These are phyloP conservation scores for Syncephalastrum monosporum DNA, from an alignment of 371 early-diverging fungal genomes.

Conservation along the genomic window DNA sequence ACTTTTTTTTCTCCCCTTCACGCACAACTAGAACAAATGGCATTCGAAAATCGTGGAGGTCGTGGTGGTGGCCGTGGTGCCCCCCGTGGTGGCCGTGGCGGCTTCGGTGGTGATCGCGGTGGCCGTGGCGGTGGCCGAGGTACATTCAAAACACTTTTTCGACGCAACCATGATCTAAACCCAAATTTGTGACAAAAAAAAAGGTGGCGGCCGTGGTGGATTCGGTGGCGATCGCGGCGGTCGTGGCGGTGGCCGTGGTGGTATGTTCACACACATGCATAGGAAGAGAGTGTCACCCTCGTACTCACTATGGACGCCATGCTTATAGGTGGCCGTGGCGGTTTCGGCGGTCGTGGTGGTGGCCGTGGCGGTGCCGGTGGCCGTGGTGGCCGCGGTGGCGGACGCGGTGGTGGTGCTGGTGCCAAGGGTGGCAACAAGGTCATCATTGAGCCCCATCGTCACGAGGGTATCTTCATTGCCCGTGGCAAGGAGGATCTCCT, in stretches of 20 bases:
- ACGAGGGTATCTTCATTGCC: conserved; percentile 96
- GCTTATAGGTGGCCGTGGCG: conserved; percentile 19
- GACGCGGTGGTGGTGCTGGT: conserved; percentile 62
- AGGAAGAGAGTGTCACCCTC: too few species aligned
- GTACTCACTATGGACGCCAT: conserved; percentile 28
- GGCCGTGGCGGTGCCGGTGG: conserved; percentile 49
- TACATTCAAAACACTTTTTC: too few species aligned
- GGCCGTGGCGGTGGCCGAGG: conserved; percentile 32
- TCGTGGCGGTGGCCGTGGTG: conserved; percentile 6
- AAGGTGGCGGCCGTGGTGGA: conserved; percentile 12
- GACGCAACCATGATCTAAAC: too few species aligned
- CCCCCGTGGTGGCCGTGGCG: conserved; percentile 31
- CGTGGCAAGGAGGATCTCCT: conserved; percentile 99
- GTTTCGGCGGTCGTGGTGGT: conserved; percentile 43
- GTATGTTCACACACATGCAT: too few species aligned
- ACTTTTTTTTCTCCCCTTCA: too few species aligned
- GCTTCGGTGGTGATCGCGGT: not conserved
- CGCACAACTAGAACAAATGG: not conserved
- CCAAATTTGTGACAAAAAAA: too few species aligned
- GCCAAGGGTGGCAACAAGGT: conserved; percentile 91
- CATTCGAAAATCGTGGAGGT: not conserved
- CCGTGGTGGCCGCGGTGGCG: conserved; percentile 22
- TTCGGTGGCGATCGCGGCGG: not conserved
- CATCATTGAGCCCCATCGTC: conserved; percentile 97
- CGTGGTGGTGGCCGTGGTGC: conserved; percentile 11